Evolutionary conservation across 1,284 basidiomycete genomes (phyloP), one percentile per base, ranked within the genome.

Genomic region (Apiotrichum mycotoxinovorans): DNA sequence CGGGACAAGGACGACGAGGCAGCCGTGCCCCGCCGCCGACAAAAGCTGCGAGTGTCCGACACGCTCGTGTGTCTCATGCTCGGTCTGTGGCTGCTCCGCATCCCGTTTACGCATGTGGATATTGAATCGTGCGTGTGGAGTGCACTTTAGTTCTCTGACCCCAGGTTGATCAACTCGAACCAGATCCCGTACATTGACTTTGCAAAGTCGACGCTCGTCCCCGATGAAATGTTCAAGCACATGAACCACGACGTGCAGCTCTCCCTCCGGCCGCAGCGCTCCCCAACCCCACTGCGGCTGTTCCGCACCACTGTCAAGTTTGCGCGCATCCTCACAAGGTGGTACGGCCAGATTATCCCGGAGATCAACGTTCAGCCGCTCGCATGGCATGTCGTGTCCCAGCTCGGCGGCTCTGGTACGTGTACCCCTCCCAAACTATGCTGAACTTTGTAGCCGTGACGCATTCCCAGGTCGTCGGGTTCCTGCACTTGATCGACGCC

Each of bases 101-200:
- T 91, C 33, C 90, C 91, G 0, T 79, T 88, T 7, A 79, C 88
- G 62, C 87, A 87, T 67, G 81, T 81, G 62, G 89, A 92, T 68
- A 82, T 94, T 47, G 81, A 86, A 40, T 79, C 79, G 91, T 88
- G 66, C 64, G 84, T 70, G 60, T 43, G 17, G 56, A 43, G 30
- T 20, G 42, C 38, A 26, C 2, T n/a, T 18, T 2, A 8, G 27
- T 11, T 41, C 40, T 25, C 37, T 14, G 20, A 22, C 26, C n/a
- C 7, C 46, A 65, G 56, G 33, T 52, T 67, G 20, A 84, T 93
- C 45, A 86, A 91, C 64, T 78, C 79, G 23, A 86, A 87, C 68
- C 79, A 84, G 33, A 79, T 97, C 38, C 91, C 92, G 0, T 96
- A 91, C 76, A 80, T 97, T 46, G 87, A 93, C 66, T 83, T 85